Percentiles rank a stretch among this genome's conserved stretches.
Conservation (phyloP, 2,329 filamentous ascomycete species). For the Calonectria montana region DNA sequence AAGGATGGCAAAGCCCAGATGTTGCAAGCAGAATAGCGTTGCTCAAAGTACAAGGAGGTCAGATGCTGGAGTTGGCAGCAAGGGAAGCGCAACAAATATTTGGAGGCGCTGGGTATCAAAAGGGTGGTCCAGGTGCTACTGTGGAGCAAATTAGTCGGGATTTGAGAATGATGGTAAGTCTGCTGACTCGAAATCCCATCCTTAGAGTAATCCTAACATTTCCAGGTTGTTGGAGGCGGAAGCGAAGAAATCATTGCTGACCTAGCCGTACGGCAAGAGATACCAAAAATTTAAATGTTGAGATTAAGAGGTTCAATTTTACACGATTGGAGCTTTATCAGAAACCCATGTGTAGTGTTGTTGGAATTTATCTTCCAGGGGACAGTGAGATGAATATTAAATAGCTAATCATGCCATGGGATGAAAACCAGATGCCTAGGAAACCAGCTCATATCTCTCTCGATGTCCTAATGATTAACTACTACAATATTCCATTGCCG, state of each 20-base stretch:
- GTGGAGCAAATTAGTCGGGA: conserved; percentile 66
- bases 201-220: background rate
- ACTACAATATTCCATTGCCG: too few relatives aligned
- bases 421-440: too few relatives aligned
- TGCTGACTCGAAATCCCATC: background rate
- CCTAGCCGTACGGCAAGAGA: conserved; percentile 60
- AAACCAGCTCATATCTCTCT: too few relatives aligned
- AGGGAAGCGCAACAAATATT: conserved; percentile 66
- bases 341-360: too few relatives aligned
- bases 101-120: conserved; percentile 63
- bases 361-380: too few relatives aligned
- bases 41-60: conserved; percentile 48
- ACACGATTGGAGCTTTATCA: too few relatives aligned
- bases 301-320: background rate
- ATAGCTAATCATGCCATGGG: too few relatives aligned
- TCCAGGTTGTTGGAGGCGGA: conserved; percentile 62
- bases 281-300: background rate
- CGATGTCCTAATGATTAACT: too few relatives aligned
- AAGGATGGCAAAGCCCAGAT: background rate
- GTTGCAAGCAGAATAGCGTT: background rate
- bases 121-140: conserved; percentile 57
- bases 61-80: conserved; percentile 60
- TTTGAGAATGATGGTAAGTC: conserved; percentile 45
- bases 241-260: conserved; percentile 67
- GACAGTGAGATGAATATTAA: too few relatives aligned